Evolutionary conservation across 2,329 filamentous ascomycete genomes (phyloP).

Genomic region (Tricladium varicosporioides): DNA sequence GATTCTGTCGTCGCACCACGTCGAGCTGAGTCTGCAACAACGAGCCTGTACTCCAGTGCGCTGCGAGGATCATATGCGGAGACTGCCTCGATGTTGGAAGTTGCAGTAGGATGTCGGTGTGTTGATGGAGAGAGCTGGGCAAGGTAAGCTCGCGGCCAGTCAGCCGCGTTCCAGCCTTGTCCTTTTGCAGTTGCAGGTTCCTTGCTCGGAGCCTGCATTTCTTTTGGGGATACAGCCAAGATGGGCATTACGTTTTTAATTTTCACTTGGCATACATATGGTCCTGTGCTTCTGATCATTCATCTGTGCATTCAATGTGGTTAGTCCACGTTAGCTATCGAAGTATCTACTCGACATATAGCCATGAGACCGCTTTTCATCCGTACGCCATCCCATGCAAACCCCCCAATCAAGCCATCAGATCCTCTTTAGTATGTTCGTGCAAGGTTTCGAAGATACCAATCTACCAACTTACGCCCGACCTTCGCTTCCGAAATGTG

Average conservation of each 20-base stretch:
- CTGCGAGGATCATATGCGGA: not conserved
- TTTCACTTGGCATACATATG: not conserved
- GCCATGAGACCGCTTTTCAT: conserved; percentile 21
- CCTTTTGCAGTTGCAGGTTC: not conserved
- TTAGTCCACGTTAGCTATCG: not conserved
- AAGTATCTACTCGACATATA: conserved; percentile 3
- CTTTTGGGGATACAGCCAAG: not conserved
- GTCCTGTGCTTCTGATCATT: conserved; percentile 1
- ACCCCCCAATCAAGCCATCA: conserved; percentile 23
- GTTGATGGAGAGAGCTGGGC: not conserved
- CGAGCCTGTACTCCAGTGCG: not conserved
- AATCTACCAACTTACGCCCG: conserved; percentile 93
- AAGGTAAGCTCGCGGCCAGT: not conserved
- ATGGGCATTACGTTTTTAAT: not conserved
- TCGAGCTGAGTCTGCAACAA: not conserved
- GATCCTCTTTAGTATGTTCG: conserved; percentile 72
- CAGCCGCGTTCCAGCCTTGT: conserved; percentile 11
- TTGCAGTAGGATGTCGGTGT: not conserved
- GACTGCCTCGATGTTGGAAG: not conserved
- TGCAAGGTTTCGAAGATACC: conserved; percentile 96
- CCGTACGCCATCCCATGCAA: conserved; percentile 34
- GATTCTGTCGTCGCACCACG: not conserved
- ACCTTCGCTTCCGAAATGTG: conserved; percentile 99
- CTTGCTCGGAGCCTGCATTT: not conserved
- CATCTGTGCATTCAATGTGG: conserved; percentile 1